Percentiles rank a stretch among this genome's conserved stretches.
Evolutionary conservation across 345 rosid genomes (phyloP).

Genomic region (Aquilaria yunnanensis): DNA sequence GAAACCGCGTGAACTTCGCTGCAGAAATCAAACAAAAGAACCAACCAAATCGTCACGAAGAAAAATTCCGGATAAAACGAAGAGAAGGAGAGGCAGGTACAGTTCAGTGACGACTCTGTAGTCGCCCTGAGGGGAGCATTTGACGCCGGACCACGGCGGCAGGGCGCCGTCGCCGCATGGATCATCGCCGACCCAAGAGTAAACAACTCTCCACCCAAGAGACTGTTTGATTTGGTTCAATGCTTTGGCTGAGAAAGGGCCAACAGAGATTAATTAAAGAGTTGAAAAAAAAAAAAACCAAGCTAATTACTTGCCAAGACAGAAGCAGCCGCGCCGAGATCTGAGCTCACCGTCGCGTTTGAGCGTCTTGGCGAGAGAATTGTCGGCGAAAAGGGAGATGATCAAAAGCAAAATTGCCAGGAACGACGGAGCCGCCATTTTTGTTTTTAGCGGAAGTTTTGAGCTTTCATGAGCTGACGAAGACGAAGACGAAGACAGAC

Average conservation of each 20-base stretch:
- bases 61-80: not conserved
- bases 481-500: too few relatives aligned
- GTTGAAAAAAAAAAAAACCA: too few relatives aligned
- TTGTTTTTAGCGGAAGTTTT: too few relatives aligned
- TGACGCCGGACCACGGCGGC: slow-evolving; percentile 17
- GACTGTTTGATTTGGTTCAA: not conserved
- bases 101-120: slow-evolving; percentile 12
- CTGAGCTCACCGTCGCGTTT: too few relatives aligned
- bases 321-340: too few relatives aligned
- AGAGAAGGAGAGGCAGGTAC: not conserved
- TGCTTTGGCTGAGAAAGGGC: not conserved
- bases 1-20: slow-evolving; percentile 46
- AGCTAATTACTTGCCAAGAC: too few relatives aligned
- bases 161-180: slow-evolving; percentile 11
- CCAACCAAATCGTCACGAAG: not conserved
- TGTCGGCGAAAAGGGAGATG: too few relatives aligned
- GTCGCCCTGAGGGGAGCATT: slow-evolving; percentile 13
- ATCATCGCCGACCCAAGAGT: slow-evolving; percentile 12
- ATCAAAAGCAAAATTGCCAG: too few relatives aligned
- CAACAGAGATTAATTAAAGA: not conserved
- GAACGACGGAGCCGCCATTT: too few relatives aligned
- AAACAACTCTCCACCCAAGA: slow-evolving; percentile 10
- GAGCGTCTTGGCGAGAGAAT: too few relatives aligned
- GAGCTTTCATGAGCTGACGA: too few relatives aligned
- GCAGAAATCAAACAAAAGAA: not conserved